phyloP scores from a whole-genome alignment of 805 yeast species.

The Metschnikowia lunata region DNA sequence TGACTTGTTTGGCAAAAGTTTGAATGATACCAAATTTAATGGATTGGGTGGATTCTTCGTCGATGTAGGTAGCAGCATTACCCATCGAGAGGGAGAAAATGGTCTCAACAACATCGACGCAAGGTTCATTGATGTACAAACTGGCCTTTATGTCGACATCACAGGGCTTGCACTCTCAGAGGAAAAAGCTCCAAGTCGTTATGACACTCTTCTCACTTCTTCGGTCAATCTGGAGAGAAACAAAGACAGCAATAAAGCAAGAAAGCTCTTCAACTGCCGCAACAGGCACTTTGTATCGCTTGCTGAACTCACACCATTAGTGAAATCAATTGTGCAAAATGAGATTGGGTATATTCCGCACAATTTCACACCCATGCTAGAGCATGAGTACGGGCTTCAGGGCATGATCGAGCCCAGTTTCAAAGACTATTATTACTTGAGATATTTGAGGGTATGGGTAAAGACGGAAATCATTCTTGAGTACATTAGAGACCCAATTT shows the following conservation, averaged over 20 bases:
- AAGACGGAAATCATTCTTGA: conserved; percentile 21
- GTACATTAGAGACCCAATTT: conserved; percentile 21
- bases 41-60: conserved; percentile 14
- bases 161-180: conserved; percentile 13
- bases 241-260: conserved; percentile 9
- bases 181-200: conserved; percentile 9
- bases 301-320: conserved; percentile 19
- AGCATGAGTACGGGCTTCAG: conserved; percentile 24
- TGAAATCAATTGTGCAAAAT: conserved; percentile 15
- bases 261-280: conserved; percentile 37
- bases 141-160: conserved; percentile 20
- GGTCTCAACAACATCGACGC: conserved; percentile 32
- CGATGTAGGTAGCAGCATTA: conserved; percentile 13
- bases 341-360: conserved; percentile 29
- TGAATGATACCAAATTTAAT: conserved; percentile 45
- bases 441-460: conserved; percentile 13
- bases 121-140: conserved; percentile 32
- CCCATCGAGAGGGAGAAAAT: conserved; percentile 10
- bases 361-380: conserved; percentile 22
- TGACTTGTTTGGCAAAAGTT: conserved; percentile 10
- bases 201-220: not conserved
- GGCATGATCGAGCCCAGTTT: conserved; percentile 5
- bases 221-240: not conserved
- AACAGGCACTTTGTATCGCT: conserved; percentile 29
- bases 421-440: conserved; percentile 5